Conservation (phyloP, 129 eudicot species). For the Ambrosia artemisiifolia region DNA sequence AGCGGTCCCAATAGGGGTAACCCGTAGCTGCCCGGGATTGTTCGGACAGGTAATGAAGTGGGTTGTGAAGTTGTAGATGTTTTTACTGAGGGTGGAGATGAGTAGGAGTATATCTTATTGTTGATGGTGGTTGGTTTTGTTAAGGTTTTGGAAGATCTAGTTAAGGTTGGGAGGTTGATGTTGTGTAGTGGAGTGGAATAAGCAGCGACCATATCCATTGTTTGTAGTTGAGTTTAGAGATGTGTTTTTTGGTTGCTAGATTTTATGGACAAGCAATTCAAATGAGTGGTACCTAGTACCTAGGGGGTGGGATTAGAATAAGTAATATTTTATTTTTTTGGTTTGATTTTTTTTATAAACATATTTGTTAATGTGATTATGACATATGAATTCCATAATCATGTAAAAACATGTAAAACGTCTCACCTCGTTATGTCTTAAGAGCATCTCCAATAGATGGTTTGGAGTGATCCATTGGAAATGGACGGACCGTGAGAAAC, state of each 20-base stretch:
- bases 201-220: neutral
- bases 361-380: too few relatives aligned
- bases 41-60: conserved; percentile 24
- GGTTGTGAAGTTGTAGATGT: conserved; percentile 22
- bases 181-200: neutral
- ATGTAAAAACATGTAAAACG: too few relatives aligned
- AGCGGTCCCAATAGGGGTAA: conserved; percentile 50
- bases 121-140: neutral
- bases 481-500: too few relatives aligned
- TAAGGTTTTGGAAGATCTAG: neutral
- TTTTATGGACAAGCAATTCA: neutral
- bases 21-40: conserved; percentile 69
- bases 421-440: too few relatives aligned
- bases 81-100: conserved; percentile 24
- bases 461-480: too few relatives aligned
- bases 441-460: too few relatives aligned
- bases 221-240: neutral
- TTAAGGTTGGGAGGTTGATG: neutral
- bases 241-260: neutral
- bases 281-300: neutral
- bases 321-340: too few relatives aligned
- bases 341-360: too few relatives aligned
- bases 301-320: neutral
- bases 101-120: neutral
- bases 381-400: too few relatives aligned